Evolutionary conservation across 441 rosid genomes (phyloP), one percentile per base, ranked within the genome.

Genomic region (Biscutella laevigata): DNA sequence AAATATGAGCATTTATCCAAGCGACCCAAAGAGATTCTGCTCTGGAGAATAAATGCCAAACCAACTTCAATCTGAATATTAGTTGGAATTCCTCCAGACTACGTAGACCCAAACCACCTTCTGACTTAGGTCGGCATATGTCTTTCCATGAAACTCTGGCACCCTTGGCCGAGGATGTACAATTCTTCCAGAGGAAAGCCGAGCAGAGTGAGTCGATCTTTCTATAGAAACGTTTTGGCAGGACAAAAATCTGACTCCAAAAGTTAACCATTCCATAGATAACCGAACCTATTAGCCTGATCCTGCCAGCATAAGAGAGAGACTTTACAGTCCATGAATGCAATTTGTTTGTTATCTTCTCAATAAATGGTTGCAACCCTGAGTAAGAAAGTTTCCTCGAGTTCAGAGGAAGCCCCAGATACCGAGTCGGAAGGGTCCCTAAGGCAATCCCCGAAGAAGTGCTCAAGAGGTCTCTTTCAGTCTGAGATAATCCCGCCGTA

Each of bases 151-250:
- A 8, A 0, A 27, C 29, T 0, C 9, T 7, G 0, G 7, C 30
- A 0, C 9, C 10, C 3, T 0, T 1, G 0, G 30, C 7, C 0
- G 0, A 6, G 3, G 3, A 7, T 0, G 10, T 27, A 1, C 0
- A 27, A 1, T 27, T 27, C 30, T 27, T 27, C 30, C 30, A 27
- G 6, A 27, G 3, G 9, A 27, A 27, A 7, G 30, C 10, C 0
- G 2, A 27, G 3, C 9, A 7, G 0, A 27, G 0, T 0, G 30
- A 27, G 0, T 27, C 9, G 0, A 7, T 1, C 2, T 27, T 27
- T 3, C 3, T 27, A 2, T 27, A 27, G 1, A 27, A 27, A 0
- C 1, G 3, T 7, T 27, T 27, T 1, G 30, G 30, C 0, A 26
- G 29, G 0, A 5, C 2, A 2, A 6, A 5, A 1, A 26, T 9